phyloP scores from a whole-genome alignment of 441 rosid genomes.

The Adansonia madagascariensis region DNA sequence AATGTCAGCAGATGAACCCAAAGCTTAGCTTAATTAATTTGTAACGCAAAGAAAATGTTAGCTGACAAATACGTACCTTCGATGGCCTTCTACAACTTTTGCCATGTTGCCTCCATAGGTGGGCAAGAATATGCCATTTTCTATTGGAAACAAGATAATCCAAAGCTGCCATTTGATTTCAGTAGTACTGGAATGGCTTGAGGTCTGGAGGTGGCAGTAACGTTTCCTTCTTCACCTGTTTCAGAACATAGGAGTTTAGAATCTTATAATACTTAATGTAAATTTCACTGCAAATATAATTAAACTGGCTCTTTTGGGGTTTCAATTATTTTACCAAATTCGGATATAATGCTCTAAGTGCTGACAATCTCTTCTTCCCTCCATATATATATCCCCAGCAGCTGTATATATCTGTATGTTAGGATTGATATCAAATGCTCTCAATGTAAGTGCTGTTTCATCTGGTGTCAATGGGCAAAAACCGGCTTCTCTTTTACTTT shows the following conservation, averaged over 20 bases:
- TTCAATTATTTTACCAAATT: constrained; percentile 51
- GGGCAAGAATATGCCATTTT: constrained; percentile 73
- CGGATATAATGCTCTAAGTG: constrained; percentile 49
- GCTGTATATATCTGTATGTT: constrained; percentile 66
- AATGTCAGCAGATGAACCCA: no score
- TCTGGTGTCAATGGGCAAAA: constrained; percentile 73
- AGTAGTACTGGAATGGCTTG: constrained; percentile 60
- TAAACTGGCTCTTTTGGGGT: not conserved
- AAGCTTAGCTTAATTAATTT: no score
- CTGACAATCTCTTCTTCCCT: constrained; percentile 55
- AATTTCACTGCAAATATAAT: not conserved
- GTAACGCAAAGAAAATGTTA: not conserved
- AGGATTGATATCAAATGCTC: constrained; percentile 55
- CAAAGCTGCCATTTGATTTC: constrained; percentile 75
- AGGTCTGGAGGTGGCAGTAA: constrained; percentile 55
- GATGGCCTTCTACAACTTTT: constrained; percentile 72
- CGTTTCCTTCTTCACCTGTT: constrained; percentile 70
- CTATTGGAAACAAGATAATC: constrained; percentile 67
- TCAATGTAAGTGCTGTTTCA: constrained; percentile 61
- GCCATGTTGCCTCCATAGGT: constrained; percentile 79
- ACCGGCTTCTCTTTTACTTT: constrained; percentile 60
- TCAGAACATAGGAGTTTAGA: not conserved
- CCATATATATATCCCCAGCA: constrained; percentile 67
- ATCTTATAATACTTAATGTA: no score
- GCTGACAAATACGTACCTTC: constrained; percentile 45